These are phyloP conservation scores for Solanum chacoense DNA, from an alignment of 305 asterid species.

Conservation along the genomic window DNA sequence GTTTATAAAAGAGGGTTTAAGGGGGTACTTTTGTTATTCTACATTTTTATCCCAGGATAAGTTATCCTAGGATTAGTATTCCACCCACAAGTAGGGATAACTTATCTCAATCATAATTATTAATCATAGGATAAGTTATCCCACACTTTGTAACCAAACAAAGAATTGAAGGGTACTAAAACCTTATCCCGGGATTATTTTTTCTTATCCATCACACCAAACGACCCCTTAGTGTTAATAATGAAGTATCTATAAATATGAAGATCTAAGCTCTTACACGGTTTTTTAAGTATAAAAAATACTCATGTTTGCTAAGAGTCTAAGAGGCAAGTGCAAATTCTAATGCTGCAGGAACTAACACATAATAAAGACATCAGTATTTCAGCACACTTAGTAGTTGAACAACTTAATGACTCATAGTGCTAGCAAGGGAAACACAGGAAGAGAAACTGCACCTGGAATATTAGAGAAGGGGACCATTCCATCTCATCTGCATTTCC, in stretches of 20 bases:
- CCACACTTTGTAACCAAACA: not conserved
- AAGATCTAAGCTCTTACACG: not conserved
- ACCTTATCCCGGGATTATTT: not conserved
- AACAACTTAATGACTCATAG: not conserved
- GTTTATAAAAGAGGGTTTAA: not conserved
- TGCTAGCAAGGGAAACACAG: not conserved
- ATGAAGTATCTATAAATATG: not conserved
- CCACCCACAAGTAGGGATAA: not conserved
- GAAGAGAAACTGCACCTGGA: conserved; percentile 58
- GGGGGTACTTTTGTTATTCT: not conserved
- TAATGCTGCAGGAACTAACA: not conserved
- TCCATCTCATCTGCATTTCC: conserved; percentile 75
- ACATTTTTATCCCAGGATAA: not conserved
- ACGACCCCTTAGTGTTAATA: not conserved
- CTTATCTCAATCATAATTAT: not conserved
- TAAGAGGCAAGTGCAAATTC: not conserved
- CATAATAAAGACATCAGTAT: not conserved
- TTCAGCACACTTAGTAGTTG: not conserved
- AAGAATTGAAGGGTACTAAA: not conserved
- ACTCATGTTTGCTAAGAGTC: not conserved
- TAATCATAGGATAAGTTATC: not conserved
- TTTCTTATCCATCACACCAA: not conserved
- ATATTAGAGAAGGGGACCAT: conserved; percentile 90
- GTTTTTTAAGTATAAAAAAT: not conserved
- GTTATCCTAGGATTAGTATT: not conserved